Evolutionary conservation across 108 stramenopile genomes (phyloP).

Genomic region (Skeletonema grethae): DNA sequence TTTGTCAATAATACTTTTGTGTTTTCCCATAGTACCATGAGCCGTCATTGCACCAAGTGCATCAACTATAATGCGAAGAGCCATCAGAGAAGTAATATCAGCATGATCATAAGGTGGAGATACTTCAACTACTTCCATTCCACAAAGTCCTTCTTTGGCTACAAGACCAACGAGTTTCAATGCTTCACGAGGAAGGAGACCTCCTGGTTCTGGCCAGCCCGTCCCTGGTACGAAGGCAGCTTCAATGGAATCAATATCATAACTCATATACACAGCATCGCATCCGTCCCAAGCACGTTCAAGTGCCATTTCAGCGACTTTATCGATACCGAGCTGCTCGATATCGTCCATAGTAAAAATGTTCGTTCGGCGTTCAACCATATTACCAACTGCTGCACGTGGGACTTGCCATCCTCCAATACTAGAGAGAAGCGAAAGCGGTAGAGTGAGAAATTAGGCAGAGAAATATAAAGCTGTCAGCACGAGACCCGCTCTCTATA

Average conservation of each 20-base stretch:
- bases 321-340: slow-evolving; percentile 79
- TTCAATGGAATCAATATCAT: slow-evolving; percentile 89
- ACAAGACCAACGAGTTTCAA: slow-evolving; percentile 80
- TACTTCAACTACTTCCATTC: slow-evolving; percentile 90
- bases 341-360: slow-evolving; percentile 91
- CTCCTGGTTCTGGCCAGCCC: slow-evolving; percentile 88
- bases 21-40: slow-evolving; percentile 81
- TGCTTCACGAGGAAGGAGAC: slow-evolving; percentile 83
- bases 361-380: slow-evolving; percentile 84
- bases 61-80: slow-evolving; percentile 81
- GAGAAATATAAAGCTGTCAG: too few species aligned
- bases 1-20: slow-evolving; percentile 85
- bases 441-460: too few species aligned
- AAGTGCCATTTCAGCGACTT: slow-evolving; percentile 86
- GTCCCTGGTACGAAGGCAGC: slow-evolving; percentile 88
- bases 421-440: slow-evolving; percentile 5
- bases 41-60: slow-evolving; percentile 79
- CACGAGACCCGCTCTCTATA: too few species aligned
- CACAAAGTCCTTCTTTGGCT: slow-evolving; percentile 78
- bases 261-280: slow-evolving; percentile 89
- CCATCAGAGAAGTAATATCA: slow-evolving; percentile 84
- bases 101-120: slow-evolving; percentile 87
- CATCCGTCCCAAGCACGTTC: slow-evolving; percentile 87
- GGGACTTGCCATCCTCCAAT: slow-evolving; percentile 91
- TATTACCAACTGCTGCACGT: slow-evolving; percentile 74